Conservation (phyloP, 371 early-diverging fungal genomes). For the Umbelopsis sp. region DNA sequence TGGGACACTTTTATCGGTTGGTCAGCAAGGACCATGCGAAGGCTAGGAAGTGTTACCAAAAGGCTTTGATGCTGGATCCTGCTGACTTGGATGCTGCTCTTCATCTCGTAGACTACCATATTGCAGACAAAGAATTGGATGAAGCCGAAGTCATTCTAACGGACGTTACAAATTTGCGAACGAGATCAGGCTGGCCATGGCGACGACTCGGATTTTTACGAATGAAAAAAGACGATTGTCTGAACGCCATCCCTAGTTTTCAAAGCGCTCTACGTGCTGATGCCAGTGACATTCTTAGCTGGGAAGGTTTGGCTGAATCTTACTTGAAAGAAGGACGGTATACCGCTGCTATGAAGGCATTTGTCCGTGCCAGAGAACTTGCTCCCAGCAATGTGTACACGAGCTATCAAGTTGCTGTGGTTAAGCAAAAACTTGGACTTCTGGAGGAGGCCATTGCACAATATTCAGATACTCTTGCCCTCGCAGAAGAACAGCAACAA, state of each 20-base stretch:
- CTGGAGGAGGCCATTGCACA: slow-evolving; percentile 66
- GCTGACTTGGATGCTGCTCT: slow-evolving; percentile 72
- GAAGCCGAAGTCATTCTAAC: slow-evolving; percentile 62
- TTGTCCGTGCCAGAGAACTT: slow-evolving; percentile 72
- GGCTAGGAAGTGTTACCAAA: slow-evolving; percentile 82
- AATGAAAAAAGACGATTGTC: slow-evolving; percentile 54
- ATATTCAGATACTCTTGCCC: slow-evolving; percentile 48
- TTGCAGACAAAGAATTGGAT: slow-evolving; percentile 52
- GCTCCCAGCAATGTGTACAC: slow-evolving; percentile 56
- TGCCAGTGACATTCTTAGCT: slow-evolving; percentile 65
- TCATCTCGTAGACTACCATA: slow-evolving; percentile 65
- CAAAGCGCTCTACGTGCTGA: slow-evolving; percentile 81
- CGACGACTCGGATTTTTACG: slow-evolving; percentile 74
- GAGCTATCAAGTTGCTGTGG: slow-evolving; percentile 59
- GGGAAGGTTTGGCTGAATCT: slow-evolving; percentile 89
- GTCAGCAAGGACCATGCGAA: slow-evolving; percentile 67
- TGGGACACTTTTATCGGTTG: slow-evolving; percentile 81
- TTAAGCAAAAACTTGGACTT: slow-evolving; percentile 68
- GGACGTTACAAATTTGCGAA: slow-evolving; percentile 43
- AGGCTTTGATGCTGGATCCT: slow-evolving; percentile 71
- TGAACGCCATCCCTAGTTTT: slow-evolving; percentile 78
- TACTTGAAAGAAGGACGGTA: slow-evolving; percentile 87
- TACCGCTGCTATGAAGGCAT: slow-evolving; percentile 82
- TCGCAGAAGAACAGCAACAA: slow-evolving; percentile 46
- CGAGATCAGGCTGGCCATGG: slow-evolving; percentile 80